Percentiles rank a stretch among this genome's conserved stretches.
Evolutionary conservation across 257 asterid species (phyloP).

Genomic region (Gentiana dahurica): DNA sequence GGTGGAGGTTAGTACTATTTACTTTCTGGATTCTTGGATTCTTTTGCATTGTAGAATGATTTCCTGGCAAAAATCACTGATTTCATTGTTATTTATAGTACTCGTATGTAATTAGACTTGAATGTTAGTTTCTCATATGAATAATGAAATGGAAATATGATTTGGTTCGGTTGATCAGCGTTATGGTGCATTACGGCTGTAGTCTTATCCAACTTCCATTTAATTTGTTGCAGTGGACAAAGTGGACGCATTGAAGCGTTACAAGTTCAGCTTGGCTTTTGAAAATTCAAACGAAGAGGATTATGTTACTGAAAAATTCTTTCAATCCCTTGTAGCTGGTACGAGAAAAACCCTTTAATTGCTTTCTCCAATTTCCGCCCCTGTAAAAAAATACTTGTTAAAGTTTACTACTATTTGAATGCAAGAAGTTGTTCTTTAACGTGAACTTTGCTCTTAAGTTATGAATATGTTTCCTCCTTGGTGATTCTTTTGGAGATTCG

Average conservation of each 20-base stretch:
- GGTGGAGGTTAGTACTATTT: conserved; percentile 51
- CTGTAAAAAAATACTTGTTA: too few relatives aligned
- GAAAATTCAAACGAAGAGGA: conserved; percentile 98
- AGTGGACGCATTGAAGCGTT: conserved; percentile 60
- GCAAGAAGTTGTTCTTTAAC: background rate
- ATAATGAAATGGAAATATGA: too few relatives aligned
- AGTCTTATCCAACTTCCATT: background rate
- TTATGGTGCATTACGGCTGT: too few relatives aligned
- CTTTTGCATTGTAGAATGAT: too few relatives aligned
- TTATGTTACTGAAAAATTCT: conserved; percentile 90
- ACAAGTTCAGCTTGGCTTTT: conserved; percentile 93
- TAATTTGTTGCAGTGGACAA: conserved; percentile 70
- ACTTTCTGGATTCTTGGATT: too few relatives aligned
- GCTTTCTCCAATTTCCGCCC: too few relatives aligned
- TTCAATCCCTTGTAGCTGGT: conserved; percentile 98
- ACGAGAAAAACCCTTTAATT: conserved; percentile 9
- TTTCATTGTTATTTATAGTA: too few relatives aligned
- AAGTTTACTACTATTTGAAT: too few relatives aligned
- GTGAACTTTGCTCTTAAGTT: background rate
- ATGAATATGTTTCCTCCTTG: background rate
- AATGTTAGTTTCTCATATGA: too few relatives aligned
- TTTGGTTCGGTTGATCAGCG: too few relatives aligned
- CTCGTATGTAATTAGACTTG: too few relatives aligned
- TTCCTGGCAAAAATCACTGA: too few relatives aligned
- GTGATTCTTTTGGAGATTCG: background rate